Conservation (phyloP, 2,329 filamentous ascomycete species). For the Ascochyta clinopodiicola region DNA sequence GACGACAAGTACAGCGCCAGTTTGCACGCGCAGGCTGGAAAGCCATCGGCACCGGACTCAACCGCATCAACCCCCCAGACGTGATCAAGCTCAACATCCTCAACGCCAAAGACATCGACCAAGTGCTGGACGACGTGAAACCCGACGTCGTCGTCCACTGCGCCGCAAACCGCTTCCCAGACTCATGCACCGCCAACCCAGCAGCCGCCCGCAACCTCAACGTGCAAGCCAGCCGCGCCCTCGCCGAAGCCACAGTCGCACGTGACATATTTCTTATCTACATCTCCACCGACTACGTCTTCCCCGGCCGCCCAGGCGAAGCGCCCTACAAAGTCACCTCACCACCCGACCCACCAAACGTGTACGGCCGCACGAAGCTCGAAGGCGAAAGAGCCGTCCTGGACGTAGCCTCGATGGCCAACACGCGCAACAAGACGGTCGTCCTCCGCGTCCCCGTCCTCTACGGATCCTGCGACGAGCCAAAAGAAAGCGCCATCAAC, state of each 20-base stretch:
- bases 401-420: slow-evolving; percentile 55
- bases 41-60: slow-evolving; percentile 61
- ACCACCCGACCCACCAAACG: slow-evolving; percentile 73
- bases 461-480: slow-evolving; percentile 74
- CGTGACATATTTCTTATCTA: slow-evolving; percentile 72
- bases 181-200: slow-evolving; percentile 82
- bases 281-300: slow-evolving; percentile 85
- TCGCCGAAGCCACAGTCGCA: slow-evolving; percentile 70
- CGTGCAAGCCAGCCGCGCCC: slow-evolving; percentile 69
- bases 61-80: slow-evolving; percentile 72
- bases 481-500: slow-evolving; percentile 82
- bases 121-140: slow-evolving; percentile 60
- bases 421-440: slow-evolving; percentile 51
- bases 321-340: slow-evolving; percentile 78
- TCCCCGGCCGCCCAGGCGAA: slow-evolving; percentile 75
- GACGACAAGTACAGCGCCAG: slow-evolving; percentile 75
- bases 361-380: slow-evolving; percentile 77
- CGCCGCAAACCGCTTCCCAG: slow-evolving; percentile 89
- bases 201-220: slow-evolving; percentile 77
- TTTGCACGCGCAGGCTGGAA: slow-evolving; percentile 71
- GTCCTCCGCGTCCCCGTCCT: slow-evolving; percentile 83
- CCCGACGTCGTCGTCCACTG: slow-evolving; percentile 83
- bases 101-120: slow-evolving; percentile 53
- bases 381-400: slow-evolving; percentile 75
- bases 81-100: slow-evolving; percentile 63